Evolutionary conservation across 179 eudicot species (phyloP), one percentile per base, ranked within the genome.

Genomic region (Carnegiea gigantea): DNA sequence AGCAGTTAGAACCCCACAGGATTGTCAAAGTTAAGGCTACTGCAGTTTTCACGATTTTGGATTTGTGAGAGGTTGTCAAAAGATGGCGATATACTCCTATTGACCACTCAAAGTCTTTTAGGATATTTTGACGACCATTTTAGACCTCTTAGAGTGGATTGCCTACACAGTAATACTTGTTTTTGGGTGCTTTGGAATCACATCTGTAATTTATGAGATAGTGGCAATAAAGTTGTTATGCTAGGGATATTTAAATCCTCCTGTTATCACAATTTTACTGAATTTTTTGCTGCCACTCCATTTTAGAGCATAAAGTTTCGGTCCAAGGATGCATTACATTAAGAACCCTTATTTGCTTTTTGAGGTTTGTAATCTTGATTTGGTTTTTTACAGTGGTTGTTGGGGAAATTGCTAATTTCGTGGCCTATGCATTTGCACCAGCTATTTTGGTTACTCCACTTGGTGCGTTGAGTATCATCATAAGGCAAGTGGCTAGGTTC

Each of bases 401-500:
- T 75, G 97, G 94, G 72, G 98, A 93, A 85, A 86, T 92, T 78
- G 98, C 96, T 59, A 92, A 93, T 82, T 92, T 93, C 80, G 98
- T 93, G 36, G 98, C 98, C 28, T 93, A 93, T 83, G 96, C 96
- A 75, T 93, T 94, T 89, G 98, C 98, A 40, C 98, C 98, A 36
- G 97, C 98, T 67, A 90, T 94, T 84, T 83, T 94, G 79, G 98
- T 94, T 73, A 94, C 97, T 43, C 98, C 98, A 70, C 97, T 94
- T 85, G 98, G 98, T 77, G 98, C 98, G 40, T 92, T 94, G 82
- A 94, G 98, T 85, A 92, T 94, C 84, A 94, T 94, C 76, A 90
- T 94, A 85, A 94, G 98, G 98, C 85, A 88, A 75, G 93, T 81
- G 64, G 46, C 79, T 72, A 21, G 60, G 21, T 23, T 57, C 0